A percentile compares a stretch with the other conserved stretches of the same genome.
Evolutionary conservation across 2,329 filamentous ascomycete species (phyloP).

Genomic region (Penicillium capsulatum): DNA sequence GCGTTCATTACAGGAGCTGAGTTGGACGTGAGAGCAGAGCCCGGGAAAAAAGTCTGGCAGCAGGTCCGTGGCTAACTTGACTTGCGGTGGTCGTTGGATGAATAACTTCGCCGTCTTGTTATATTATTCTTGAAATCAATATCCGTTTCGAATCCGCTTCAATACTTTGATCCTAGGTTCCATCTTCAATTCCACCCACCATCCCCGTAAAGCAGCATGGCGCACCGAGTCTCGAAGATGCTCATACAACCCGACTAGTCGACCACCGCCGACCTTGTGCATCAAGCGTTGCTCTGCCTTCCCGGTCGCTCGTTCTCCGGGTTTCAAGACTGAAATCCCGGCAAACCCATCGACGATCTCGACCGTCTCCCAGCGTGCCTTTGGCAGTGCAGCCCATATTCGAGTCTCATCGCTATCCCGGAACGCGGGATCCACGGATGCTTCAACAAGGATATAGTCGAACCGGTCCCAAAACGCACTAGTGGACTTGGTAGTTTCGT

Average conservation of each 20-base stretch:
- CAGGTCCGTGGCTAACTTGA: too few relatives aligned
- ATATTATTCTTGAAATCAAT: too few relatives aligned
- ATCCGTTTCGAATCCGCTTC: constrained; percentile 14
- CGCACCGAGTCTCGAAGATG: constrained; percentile 24
- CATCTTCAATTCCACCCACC: constrained; percentile 54
- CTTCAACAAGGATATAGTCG: constrained; percentile 56
- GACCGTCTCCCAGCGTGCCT: constrained; percentile 48
- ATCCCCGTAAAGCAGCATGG: constrained; percentile 42
- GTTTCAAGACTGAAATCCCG: constrained; percentile 47
- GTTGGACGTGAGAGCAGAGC: too few relatives aligned
- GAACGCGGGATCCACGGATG: constrained; percentile 19
- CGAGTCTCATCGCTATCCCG: constrained; percentile 32
- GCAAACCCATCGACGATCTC: constrained; percentile 50
- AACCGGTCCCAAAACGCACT: constrained; percentile 56
- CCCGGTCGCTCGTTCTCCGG: constrained; percentile 32
- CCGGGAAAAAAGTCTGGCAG: too few relatives aligned
- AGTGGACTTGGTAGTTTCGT: constrained; percentile 45
- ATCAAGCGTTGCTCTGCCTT: constrained; percentile 35
- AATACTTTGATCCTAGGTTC: constrained; percentile 53
- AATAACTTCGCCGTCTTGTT: too few relatives aligned
- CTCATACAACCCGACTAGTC: constrained; percentile 28
- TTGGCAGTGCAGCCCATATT: constrained; percentile 32
- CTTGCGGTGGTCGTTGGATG: too few relatives aligned
- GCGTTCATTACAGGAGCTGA: too few relatives aligned
- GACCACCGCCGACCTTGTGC: constrained; percentile 32